Evolutionary conservation across 1,284 basidiomycete species (phyloP), one percentile per base, ranked within the genome.

Genomic region (Phylloporus gajari): DNA sequence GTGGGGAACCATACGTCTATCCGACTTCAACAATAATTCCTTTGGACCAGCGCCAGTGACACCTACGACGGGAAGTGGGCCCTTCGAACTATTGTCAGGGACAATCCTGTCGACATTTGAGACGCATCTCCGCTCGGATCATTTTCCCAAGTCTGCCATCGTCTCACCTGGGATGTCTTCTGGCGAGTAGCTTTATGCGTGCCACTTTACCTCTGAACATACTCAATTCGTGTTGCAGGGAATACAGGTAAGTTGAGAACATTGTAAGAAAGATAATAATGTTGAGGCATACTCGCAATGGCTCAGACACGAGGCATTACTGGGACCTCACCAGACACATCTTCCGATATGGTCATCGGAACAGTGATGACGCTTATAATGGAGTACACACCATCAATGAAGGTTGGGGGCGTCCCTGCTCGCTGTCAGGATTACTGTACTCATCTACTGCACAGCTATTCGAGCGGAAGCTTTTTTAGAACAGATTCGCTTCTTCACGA

Each of bases 311-410:
- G 11, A 82, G 81, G 72, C 82, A 79, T 68, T 88, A 86, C 74
- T 87, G 87, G 87, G 79, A 83, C 38, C 75, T 89, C 19, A 85
- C 88, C 5, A 67, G 73, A 44, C 81, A 87, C 71, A 88, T 91
- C 71, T 90, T 89, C 79, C 86, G 88, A 23, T 90, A 88, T 80
- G 80, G 75, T 7, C 85, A 86, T 75, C 76, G 71, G 40, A 78
- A 76, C 68, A 75, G 74, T 48, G 76, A 76, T n/a, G 83, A 84
- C 72, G 77, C 78, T 21, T 83, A 79, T 64, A 81, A 79, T 65
- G 87, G 85, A 11, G 79, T 86, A 32, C 91, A 92, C 76, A 91
- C 91, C 3, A 82, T 88, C 42, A 86, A 89, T 67, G 88, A 89
- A 80, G 84, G 84, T 80, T 58, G 70, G 73, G 69, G 32, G 17